A percentile compares a stretch with the other conserved stretches of the same genome.
Conservation (phyloP, 1,284 basidiomycete genomes). For the Meira nashicola region DNA sequence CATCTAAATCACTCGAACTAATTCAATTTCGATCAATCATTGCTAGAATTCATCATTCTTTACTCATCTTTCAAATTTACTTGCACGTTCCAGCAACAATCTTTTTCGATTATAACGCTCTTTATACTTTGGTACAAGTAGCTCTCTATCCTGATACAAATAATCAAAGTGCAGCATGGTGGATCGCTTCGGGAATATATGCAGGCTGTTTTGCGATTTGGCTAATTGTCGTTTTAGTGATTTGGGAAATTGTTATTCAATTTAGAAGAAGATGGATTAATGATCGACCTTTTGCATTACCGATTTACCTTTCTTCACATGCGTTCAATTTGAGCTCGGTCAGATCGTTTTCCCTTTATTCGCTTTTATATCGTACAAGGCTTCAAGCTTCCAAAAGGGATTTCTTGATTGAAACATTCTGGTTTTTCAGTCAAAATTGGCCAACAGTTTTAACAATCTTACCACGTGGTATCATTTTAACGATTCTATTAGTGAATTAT, state of each 20-base stretch:
- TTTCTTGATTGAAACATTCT: constrained; percentile 27
- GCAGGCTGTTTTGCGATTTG: constrained; percentile 20
- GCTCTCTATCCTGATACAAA: constrained; percentile 28
- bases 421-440: constrained; percentile 40
- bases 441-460: constrained; percentile 32
- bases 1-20: not conserved
- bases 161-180: constrained; percentile 17
- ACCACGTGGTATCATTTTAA: constrained; percentile 30
- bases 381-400: constrained; percentile 18
- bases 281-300: constrained; percentile 21
- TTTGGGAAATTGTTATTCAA: constrained; percentile 25
- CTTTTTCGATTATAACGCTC: constrained; percentile 50
- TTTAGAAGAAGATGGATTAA: constrained; percentile 10
- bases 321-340: constrained; percentile 26
- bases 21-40: constrained; percentile 8
- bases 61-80: constrained; percentile 24
- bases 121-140: constrained; percentile 47
- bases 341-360: constrained; percentile 30
- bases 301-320: constrained; percentile 29
- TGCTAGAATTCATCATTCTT: constrained; percentile 26
- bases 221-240: constrained; percentile 28
- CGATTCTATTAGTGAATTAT: constrained; percentile 17
- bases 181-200: constrained; percentile 32
- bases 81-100: constrained; percentile 44
- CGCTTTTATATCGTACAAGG: constrained; percentile 29